Evolutionary conservation across 2,329 filamentous ascomycete genomes (phyloP), one percentile per base, ranked within the genome.

Genomic region (Hypomyces perniciosus): DNA sequence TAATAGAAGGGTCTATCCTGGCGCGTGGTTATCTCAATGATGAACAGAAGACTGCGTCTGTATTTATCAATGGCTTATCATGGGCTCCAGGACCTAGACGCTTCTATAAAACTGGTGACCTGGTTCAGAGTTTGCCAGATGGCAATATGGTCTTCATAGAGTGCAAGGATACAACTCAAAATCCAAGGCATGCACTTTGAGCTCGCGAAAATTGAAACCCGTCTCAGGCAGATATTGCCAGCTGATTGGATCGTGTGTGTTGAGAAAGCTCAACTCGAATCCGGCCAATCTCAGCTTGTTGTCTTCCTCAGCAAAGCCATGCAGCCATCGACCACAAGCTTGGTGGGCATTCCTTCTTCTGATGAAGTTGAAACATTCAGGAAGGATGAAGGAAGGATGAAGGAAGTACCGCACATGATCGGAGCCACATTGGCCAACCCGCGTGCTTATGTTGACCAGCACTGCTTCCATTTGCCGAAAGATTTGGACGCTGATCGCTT

Each of bases 111-210:
- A 60, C 61, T 1, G 61, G 61, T 6, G 61, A 63, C 39, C 40
- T 59, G 13, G 58, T 56, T 5, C 50, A 62, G 35, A 73, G 72
- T 29, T 61, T 68, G 30, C 57, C 37, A 2, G 54, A 57, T 28
- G 59, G 59, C 4, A 50, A 34, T 12, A 44, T 64, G 5, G 39
- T 47, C 4, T 60, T 57, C 46, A 38, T 62, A 29, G 57, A 63
- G 30, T 57, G 62, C 2, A 58, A 57, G 13, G 63, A 67, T 40
- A 48, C 54, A 66, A 41, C 56, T 64, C 27, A 67, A 67, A 52
- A 60, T 82, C 8, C 70, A 73, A 27, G 81, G 81, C 27, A 79
- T 73, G 52, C 62, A 77, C 47, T 67, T 78, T 46, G 81, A 76
- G 63, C 66, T 76, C 7, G 41, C 27, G 3, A 53, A 56, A 39